Evolutionary conservation across 2,329 filamentous ascomycete species (phyloP).

Genomic region (Arthroderma sp.): DNA sequence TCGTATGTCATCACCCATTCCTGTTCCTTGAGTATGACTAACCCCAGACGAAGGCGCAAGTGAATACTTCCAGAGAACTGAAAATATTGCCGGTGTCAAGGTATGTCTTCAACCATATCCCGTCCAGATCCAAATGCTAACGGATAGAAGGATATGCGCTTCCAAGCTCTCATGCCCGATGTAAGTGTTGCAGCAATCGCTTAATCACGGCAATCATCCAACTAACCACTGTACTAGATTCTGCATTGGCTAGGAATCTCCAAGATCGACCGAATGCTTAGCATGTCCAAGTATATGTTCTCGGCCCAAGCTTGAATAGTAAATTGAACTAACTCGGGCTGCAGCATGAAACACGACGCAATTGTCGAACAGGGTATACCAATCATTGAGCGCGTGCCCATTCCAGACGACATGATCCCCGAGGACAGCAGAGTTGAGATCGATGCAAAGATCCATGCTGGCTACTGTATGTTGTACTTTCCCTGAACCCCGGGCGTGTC

Average conservation of each 20-base stretch:
- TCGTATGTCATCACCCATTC: slow-evolving; percentile 14
- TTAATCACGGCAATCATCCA: neutral
- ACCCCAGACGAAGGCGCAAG: slow-evolving; percentile 66
- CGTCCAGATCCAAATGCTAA: slow-evolving; percentile 5
- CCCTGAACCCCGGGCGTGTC: no score
- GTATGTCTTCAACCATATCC: slow-evolving; percentile 21
- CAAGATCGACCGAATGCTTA: slow-evolving; percentile 97
- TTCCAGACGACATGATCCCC: slow-evolving; percentile 88
- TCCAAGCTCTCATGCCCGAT: slow-evolving; percentile 96
- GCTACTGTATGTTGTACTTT: slow-evolving; percentile 37
- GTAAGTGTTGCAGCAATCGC: slow-evolving; percentile 17
- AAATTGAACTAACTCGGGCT: neutral
- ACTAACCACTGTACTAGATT: slow-evolving; percentile 38
- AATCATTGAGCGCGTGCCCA: slow-evolving; percentile 78
- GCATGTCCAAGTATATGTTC: slow-evolving; percentile 74
- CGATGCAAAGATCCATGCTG: slow-evolving; percentile 94
- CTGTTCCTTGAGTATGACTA: slow-evolving; percentile 55
- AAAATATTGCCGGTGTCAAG: slow-evolving; percentile 95
- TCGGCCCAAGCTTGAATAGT: neutral
- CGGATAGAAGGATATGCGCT: slow-evolving; percentile 58
- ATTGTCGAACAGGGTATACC: slow-evolving; percentile 47
- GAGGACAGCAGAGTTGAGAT: slow-evolving; percentile 96
- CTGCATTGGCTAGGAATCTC: slow-evolving; percentile 96
- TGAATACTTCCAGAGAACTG: slow-evolving; percentile 94
- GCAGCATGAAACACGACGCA: slow-evolving; percentile 40